phyloP scores from a whole-genome alignment of 257 asterid genomes.

The Paraleonurus japonicus region DNA sequence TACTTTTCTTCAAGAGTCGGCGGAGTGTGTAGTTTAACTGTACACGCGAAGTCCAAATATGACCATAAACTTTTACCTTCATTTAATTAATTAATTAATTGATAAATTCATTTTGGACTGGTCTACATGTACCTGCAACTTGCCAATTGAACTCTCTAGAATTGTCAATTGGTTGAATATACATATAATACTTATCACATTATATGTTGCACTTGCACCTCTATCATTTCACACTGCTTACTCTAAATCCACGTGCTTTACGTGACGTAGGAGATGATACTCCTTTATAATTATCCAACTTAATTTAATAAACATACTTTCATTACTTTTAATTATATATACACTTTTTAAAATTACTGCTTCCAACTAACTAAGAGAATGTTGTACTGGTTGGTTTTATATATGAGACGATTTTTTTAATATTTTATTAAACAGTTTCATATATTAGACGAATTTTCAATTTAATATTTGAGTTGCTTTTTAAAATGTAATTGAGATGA shows the following conservation, averaged over 20 bases:
- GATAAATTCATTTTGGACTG: neutral
- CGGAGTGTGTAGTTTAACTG: too few relatives aligned
- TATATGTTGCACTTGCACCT: neutral
- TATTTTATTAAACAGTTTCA: too few relatives aligned
- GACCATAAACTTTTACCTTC: neutral
- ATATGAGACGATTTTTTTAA: too few relatives aligned
- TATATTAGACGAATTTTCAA: too few relatives aligned
- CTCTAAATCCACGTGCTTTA: neutral
- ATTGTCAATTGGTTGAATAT: neutral
- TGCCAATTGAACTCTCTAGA: neutral
- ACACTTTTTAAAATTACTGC: too few relatives aligned
- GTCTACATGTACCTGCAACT: neutral
- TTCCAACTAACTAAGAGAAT: too few relatives aligned
- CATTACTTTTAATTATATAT: neutral
- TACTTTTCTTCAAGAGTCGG: slow-evolving; percentile 11
- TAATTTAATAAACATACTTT: too few relatives aligned
- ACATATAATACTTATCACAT: neutral
- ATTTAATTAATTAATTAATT: neutral
- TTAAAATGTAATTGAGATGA: too few relatives aligned
- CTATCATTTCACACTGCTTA: neutral
- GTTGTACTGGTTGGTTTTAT: too few relatives aligned
- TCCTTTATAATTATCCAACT: neutral
- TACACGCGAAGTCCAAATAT: neutral
- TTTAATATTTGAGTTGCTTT: too few relatives aligned
- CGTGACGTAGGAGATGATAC: neutral